Base-by-base conservation (phyloP, 2,329 filamentous ascomycete species). In the Sclerotinia trifoliorum region DNA sequence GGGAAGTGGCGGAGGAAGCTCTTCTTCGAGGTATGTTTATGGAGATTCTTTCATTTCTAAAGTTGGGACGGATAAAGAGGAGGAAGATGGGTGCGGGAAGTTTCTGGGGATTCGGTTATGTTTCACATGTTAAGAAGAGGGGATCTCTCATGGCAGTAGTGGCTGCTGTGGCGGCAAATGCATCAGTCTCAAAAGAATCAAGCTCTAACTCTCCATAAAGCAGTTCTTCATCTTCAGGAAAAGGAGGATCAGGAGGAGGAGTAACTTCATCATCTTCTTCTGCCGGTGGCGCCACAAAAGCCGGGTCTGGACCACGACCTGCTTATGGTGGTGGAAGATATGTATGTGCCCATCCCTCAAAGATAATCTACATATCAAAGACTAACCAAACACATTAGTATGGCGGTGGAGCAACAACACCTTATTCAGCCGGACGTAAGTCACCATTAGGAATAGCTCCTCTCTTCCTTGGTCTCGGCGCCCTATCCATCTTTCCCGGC, bases 251-350 rank as follows among this genome's bases (percentile, higher is more conserved):
- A 15, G 49, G 71, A 71, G 70, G 72, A 75, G 58, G 58, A 24
- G 29, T 24, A 15, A 62, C 46, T 17, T 77, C 76, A 11, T 72
- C 75, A 32, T 69, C 72, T 10, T 77, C 77, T 35, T 71, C 73
- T 68, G 44, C 74, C 0, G 86, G 86, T 72, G 86, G 86, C 61
- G 76, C 78, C 11, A 88, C 88, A 4, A 82, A 79, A 5, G 79
- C 81, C 8, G 89, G 90, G 69, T 85, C 83, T 64, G 89, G 90
- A 21, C 79, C 84, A 0, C 74, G 80, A 21, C 87, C 86, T 4
- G 70, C 75, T 0, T 92, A 84, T 74, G 89, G 87, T 56, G 86
- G 87, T 49, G 88, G 89, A 10, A 74, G 76, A 64, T 91, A 84
- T 78, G 60, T 62, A 39, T 39, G 60, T 39, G 8, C 29, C 54